Base-by-base conservation (phyloP, 2,329 filamentous ascomycete species). In the Fusarium poae region DNA sequence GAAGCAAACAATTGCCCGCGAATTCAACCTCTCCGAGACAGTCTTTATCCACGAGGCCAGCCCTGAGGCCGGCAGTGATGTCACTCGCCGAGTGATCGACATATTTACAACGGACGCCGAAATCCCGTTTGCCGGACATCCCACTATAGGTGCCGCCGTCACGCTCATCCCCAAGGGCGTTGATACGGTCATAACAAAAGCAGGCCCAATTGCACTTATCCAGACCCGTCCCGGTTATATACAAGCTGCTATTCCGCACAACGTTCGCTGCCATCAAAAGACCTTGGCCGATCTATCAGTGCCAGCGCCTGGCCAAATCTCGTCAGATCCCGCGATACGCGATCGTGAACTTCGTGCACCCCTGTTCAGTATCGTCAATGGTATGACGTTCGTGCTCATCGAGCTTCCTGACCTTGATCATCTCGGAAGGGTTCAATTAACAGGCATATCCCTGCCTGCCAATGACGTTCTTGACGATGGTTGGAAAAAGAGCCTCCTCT, bases 361-460 rank as follows among this genome's bases (percentile, higher is more conserved):
- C 16, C 73, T 87, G 20, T 83, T 89, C 57, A 89, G 86, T 67
- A 87, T 94, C 45, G 91, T 93, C 35, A 88, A 87, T 44, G 92
- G 92, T 48, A 91, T 94, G 89, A 87, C 87, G 1, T 94, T 93
- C 77, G 78, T 88, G n/a, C 84, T 92, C 32, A 81, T 91, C 16
- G 80, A 86, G 68, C 81, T 96, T 23, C 82, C 86, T 0, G 84
- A 83, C 55, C 77, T 92, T 12, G 87, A 88, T 30, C 83, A 85
- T 10, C 82, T 95, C 20, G 83, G 79, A 7, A 71, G 77, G 15
- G 79, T 82, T 5, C 69, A 78, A 30, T 69, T 70, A 5, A 72
- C 76, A 34, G 70, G 72, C 30, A 74, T 80, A 15, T 72, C 82
- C 42, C 77, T 83, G 68, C 72, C 65, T 12, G 46, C 71, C 0